Percentiles rank a stretch among this genome's conserved stretches.
These are phyloP conservation scores for Trifolium repens DNA, from an alignment of 306 rosid species.

Conservation along the genomic window DNA sequence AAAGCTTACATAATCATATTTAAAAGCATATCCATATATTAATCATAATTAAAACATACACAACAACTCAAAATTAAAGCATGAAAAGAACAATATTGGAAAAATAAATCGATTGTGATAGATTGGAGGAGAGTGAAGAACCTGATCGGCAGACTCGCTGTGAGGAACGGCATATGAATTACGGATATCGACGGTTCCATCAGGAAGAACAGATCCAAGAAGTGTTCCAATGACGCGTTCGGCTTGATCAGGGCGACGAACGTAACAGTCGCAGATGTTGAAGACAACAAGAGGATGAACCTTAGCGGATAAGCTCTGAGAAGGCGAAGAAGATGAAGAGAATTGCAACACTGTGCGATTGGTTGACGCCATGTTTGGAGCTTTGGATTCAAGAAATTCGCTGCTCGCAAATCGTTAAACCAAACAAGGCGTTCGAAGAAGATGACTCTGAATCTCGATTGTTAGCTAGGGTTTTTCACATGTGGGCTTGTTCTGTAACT, in stretches of 20 bases:
- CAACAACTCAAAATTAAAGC: conserved; percentile 21
- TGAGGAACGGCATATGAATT: conserved; percentile 97
- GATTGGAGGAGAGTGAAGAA: conserved; percentile 13
- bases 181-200: conserved; percentile 84
- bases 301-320: conserved; percentile 63
- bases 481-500: conserved; percentile 16
- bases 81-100: background rate
- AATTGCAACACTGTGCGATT: conserved; percentile 77
- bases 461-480: conserved; percentile 42
- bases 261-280: conserved; percentile 89
- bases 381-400: conserved; percentile 37
- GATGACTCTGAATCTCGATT: background rate
- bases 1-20: background rate
- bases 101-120: background rate
- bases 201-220: conserved; percentile 76
- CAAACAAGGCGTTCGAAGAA: conserved; percentile 35
- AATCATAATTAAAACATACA: background rate
- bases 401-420: background rate
- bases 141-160: conserved; percentile 84
- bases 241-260: conserved; percentile 88
- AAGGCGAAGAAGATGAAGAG: conserved; percentile 54
- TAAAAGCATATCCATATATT: no score
- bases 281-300: conserved; percentile 84
- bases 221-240: conserved; percentile 96
- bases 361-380: conserved; percentile 67